phyloP scores from a whole-genome alignment of 1,284 basidiomycete species.

The Xerocomus minutiporus region DNA sequence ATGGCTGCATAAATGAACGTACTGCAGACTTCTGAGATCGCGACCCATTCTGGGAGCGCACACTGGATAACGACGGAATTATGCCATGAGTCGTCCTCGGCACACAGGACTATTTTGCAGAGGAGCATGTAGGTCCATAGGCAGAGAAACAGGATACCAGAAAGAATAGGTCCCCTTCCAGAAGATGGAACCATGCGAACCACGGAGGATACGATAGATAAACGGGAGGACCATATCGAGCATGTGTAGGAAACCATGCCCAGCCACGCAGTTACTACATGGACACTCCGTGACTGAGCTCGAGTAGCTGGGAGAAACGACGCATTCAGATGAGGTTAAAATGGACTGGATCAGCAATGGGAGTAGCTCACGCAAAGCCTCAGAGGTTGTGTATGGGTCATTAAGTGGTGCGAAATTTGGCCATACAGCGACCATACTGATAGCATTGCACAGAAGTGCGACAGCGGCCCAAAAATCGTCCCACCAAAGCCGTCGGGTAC shows the following conservation, averaged over 20 bases:
- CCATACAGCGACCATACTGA: conserved; percentile 16
- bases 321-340: background rate
- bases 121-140: conserved; percentile 22
- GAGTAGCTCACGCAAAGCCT: conserved; percentile 14
- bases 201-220: conserved; percentile 30
- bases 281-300: conserved; percentile 14
- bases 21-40: conserved; percentile 26
- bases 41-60: conserved; percentile 18
- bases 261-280: conserved; percentile 23
- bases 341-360: background rate
- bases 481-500: conserved; percentile 26
- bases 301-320: conserved; percentile 8
- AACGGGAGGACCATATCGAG: conserved; percentile 28
- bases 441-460: conserved; percentile 13
- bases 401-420: conserved; percentile 16
- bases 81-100: conserved; percentile 21
- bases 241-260: conserved; percentile 22
- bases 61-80: conserved; percentile 5
- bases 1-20: background rate
- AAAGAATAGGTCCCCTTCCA: conserved; percentile 3
- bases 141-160: conserved; percentile 8
- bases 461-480: conserved; percentile 29
- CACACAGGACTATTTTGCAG: conserved; percentile 20
- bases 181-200: conserved; percentile 25
- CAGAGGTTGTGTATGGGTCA: conserved; percentile 5